A percentile compares a stretch with the other conserved stretches of the same genome.
phyloP scores from a whole-genome alignment of 1,284 basidiomycete species.

The Ceratorhiza oryzae-sativae region DNA sequence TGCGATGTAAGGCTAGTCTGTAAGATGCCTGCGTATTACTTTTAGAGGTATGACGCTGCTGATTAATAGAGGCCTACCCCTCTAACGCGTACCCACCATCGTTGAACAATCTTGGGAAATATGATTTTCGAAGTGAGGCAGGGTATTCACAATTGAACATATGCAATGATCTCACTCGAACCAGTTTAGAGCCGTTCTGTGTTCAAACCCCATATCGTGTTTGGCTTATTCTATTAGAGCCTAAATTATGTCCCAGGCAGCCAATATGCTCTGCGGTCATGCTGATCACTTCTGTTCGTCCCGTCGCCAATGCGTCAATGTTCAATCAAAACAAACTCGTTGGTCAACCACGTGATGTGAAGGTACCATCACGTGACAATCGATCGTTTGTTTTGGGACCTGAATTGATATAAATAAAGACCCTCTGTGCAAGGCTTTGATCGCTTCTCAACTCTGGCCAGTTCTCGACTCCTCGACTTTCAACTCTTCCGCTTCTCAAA shows the following conservation, averaged over 20 bases:
- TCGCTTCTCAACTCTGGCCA: neutral
- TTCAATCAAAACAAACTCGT: slow-evolving; percentile 20
- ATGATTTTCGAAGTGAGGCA: neutral
- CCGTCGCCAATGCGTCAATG: neutral
- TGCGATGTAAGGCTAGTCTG: neutral
- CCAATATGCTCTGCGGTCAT: too few species aligned
- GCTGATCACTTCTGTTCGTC: neutral
- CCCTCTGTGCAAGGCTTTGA: neutral
- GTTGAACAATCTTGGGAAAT: too few species aligned
- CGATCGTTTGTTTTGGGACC: slow-evolving; percentile 11
- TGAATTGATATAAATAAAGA: slow-evolving; percentile 15
- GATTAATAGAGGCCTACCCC: too few species aligned
- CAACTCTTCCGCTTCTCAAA: neutral
- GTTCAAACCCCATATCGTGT: too few species aligned
- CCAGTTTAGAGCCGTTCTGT: too few species aligned
- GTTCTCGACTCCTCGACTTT: neutral
- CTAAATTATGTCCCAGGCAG: too few species aligned
- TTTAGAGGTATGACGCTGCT: neutral
- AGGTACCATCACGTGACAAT: neutral
- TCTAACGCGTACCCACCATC: too few species aligned
- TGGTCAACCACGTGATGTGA: neutral
- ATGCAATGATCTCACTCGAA: neutral
- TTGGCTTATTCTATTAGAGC: too few species aligned
- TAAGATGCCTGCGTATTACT: neutral
- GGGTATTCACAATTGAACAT: neutral